phyloP scores from a whole-genome alignment of 2,329 filamentous ascomycete species.

The Periconia digitata region DNA sequence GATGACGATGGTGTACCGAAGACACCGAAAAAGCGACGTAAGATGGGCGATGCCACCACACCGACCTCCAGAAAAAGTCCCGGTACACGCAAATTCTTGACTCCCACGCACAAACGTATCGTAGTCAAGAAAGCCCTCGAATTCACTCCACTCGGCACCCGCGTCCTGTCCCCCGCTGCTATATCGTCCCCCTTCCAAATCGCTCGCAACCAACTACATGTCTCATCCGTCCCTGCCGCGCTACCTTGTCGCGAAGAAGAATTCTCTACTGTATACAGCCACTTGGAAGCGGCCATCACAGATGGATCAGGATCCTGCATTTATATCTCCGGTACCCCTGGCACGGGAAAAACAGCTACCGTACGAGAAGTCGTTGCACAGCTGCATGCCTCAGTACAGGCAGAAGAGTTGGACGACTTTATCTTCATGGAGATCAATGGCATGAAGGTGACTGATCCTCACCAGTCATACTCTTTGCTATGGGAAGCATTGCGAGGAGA shows the following conservation, averaged over 20 bases:
- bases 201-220: slow-evolving; percentile 84
- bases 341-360: slow-evolving; percentile 96
- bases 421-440: slow-evolving; percentile 99
- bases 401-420: slow-evolving; percentile 95
- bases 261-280: slow-evolving; percentile 88
- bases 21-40: slow-evolving; percentile 53
- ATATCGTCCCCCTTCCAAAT: slow-evolving; percentile 88
- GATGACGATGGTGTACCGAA: slow-evolving; percentile 45
- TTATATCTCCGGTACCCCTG: slow-evolving; percentile 98
- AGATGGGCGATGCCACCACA: slow-evolving; percentile 46
- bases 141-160: slow-evolving; percentile 92
- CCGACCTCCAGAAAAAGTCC: slow-evolving; percentile 51
- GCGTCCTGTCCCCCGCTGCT: slow-evolving; percentile 75
- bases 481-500: slow-evolving; percentile 97
- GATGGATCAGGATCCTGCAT: slow-evolving; percentile 95
- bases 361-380: slow-evolving; percentile 92
- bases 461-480: slow-evolving; percentile 90
- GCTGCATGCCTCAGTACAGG: slow-evolving; percentile 81
- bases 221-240: slow-evolving; percentile 86
- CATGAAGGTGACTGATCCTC: slow-evolving; percentile 98
- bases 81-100: slow-evolving; percentile 58
- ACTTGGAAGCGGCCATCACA: slow-evolving; percentile 90
- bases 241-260: slow-evolving; percentile 91
- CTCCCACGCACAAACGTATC: slow-evolving; percentile 68
- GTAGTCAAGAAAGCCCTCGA: slow-evolving; percentile 85